These are phyloP conservation scores for Sugiyamaella floridensis DNA, from an alignment of 805 yeast species.

Conservation along the genomic window DNA sequence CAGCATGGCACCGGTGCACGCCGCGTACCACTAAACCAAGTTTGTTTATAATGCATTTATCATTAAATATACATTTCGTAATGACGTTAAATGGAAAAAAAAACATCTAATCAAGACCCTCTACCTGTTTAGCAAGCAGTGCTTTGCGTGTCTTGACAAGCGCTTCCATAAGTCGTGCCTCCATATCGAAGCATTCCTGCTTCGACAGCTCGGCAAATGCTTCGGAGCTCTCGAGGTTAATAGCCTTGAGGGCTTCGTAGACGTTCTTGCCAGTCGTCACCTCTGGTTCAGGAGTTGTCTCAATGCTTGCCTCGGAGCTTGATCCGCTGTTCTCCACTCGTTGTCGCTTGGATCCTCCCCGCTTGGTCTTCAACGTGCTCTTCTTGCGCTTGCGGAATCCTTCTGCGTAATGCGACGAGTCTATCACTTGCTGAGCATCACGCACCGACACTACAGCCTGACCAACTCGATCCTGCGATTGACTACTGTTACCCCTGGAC, in stretches of 20 bases:
- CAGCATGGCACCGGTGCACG: too few species aligned
- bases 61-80: background rate
- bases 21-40: too few species aligned
- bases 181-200: constrained; percentile 9
- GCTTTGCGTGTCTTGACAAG: constrained; percentile 4
- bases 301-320: background rate
- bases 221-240: constrained; percentile 2
- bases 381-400: constrained; percentile 10
- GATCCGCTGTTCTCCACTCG: background rate
- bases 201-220: constrained; percentile 2
- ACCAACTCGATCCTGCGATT: background rate
- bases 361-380: background rate
- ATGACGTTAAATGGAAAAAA: background rate
- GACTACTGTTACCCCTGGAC: background rate
- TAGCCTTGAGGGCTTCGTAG: background rate
- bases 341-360: background rate
- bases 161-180: constrained; percentile 7
- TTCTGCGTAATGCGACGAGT: constrained; percentile 5
- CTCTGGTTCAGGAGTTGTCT: background rate
- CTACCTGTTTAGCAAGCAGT: background rate
- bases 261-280: constrained; percentile 1
- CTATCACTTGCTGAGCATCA: constrained; percentile 7
- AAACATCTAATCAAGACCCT: background rate
- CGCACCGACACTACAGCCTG: constrained; percentile 6
- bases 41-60: background rate